These are phyloP conservation scores for Colletotrichum sp. DNA, from an alignment of 2,329 filamentous ascomycete genomes.

Conservation along the genomic window DNA sequence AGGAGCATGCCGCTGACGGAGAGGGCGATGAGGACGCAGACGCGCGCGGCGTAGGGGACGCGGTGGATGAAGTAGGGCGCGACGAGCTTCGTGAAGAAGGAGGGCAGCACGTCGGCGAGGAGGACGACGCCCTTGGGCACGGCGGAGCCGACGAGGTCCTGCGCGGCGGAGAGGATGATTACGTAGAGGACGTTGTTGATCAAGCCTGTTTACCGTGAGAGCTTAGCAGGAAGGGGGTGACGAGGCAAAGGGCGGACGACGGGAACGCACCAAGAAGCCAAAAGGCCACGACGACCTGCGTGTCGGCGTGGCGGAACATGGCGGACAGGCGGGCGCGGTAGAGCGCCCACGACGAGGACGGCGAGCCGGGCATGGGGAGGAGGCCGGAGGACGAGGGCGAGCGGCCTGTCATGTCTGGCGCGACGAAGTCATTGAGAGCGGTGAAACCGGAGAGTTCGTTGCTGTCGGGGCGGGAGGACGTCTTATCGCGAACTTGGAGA, in stretches of 20 bases:
- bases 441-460: not conserved
- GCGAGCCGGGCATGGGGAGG: slow-evolving; percentile 62
- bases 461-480: not conserved
- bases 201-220: slow-evolving; percentile 58
- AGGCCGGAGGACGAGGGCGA: slow-evolving; percentile 49
- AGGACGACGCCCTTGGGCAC: slow-evolving; percentile 93
- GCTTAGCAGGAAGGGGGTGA: not conserved
- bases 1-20: slow-evolving; percentile 89
- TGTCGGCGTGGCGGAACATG: slow-evolving; percentile 71
- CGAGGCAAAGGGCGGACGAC: not conserved
- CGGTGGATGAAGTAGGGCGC: slow-evolving; percentile 94
- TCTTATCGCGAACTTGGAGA: not conserved
- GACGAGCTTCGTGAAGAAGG: slow-evolving; percentile 85
- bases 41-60: slow-evolving; percentile 78
- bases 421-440: not conserved
- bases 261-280: slow-evolving; percentile 81
- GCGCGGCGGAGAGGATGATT: slow-evolving; percentile 91
- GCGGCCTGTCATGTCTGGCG: slow-evolving; percentile 35
- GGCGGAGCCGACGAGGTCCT: slow-evolving; percentile 90
- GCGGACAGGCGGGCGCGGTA: slow-evolving; percentile 70
- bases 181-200: slow-evolving; percentile 99
- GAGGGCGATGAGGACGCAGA: slow-evolving; percentile 74
- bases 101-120: slow-evolving; percentile 89
- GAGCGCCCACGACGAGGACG: slow-evolving; percentile 73
- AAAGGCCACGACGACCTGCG: slow-evolving; percentile 78